phyloP scores from a whole-genome alignment of 208 protist genomes.

The Crithidia expoeki region DNA sequence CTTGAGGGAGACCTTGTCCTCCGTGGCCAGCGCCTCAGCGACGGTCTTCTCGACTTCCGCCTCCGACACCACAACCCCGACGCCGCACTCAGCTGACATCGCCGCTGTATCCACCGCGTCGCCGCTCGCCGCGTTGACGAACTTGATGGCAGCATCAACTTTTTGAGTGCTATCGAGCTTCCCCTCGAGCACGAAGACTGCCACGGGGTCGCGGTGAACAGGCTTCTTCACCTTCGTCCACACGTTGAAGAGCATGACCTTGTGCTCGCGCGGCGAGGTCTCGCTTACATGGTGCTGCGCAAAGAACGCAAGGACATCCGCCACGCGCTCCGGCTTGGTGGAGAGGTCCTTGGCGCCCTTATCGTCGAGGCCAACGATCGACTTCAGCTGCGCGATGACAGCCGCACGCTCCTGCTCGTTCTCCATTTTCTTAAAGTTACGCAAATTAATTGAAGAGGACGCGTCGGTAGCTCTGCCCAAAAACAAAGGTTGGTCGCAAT shows the following conservation, averaged over 20 bases:
- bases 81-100: conserved; percentile 77
- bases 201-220: conserved; percentile 72
- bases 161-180: conserved; percentile 87
- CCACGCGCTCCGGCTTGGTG: conserved; percentile 85
- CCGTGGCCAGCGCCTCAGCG: conserved; percentile 48
- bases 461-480: not conserved
- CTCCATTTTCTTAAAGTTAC: conserved; percentile 14
- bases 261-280: conserved; percentile 68
- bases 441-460: not conserved
- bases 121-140: conserved; percentile 63
- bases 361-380: conserved; percentile 87
- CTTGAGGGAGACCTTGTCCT: conserved; percentile 64
- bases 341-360: conserved; percentile 88
- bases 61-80: conserved; percentile 64
- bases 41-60: conserved; percentile 59
- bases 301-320: conserved; percentile 85
- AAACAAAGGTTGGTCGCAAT: not conserved
- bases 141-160: conserved; percentile 80
- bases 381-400: conserved; percentile 58
- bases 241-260: conserved; percentile 87
- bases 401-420: conserved; percentile 33
- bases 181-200: conserved; percentile 53
- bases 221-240: conserved; percentile 87
- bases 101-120: conserved; percentile 44
- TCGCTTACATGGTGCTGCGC: conserved; percentile 46